Evolutionary conservation across 2,329 filamentous ascomycete species (phyloP), one percentile per base, ranked within the genome.

Genomic region (Calonectria multiphialidica): DNA sequence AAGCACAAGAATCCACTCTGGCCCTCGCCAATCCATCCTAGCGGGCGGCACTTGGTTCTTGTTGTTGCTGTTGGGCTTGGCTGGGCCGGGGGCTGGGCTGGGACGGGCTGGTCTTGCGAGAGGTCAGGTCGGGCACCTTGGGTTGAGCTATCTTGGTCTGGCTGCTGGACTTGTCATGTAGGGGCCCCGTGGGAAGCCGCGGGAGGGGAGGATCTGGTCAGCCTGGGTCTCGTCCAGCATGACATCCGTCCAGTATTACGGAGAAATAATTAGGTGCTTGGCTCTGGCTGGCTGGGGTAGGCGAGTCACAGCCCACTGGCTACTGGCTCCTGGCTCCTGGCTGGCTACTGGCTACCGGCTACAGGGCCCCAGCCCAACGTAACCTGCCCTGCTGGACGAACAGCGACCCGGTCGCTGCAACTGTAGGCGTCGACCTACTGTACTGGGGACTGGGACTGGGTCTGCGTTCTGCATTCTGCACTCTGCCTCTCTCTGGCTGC

Each of bases 21-120:
- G 21, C 53, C 53, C 40, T 68, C 53, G 42, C 63, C 63, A 71
- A 71, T 71, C 55, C 63, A 57, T 47, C 63, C 68, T 62, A 66
- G 68, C 40, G 68, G 68, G 63, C 45, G 68, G 37, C 30, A 71
- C 44, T 44, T 45, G 53, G 33, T 25, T 49, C 42, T 69, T 42
- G 15, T 28, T 35, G 23, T 49, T 47, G 40, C 33, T 44, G 45
- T 69, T 66, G 53, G 62, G 62, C 68, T 66, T 53, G 53, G 62
- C 61, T 61, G 62, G 53, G 62, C 53, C 45, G 67, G 59, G 67
- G 62, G 68, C 68, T 66, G 63, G 55, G 63, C 63, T 61, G 61
- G 40, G 59, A 18, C 53, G 47, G 57, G 45, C 47, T 53, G 40
- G 23, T 62, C 37, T 62, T 44, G 66, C 44, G 53, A 59, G 21